Evolutionary conservation across 176 grass and related monocot genomes (phyloP), one percentile per base, ranked within the genome.

Genomic region (Melocanna baccifera): DNA sequence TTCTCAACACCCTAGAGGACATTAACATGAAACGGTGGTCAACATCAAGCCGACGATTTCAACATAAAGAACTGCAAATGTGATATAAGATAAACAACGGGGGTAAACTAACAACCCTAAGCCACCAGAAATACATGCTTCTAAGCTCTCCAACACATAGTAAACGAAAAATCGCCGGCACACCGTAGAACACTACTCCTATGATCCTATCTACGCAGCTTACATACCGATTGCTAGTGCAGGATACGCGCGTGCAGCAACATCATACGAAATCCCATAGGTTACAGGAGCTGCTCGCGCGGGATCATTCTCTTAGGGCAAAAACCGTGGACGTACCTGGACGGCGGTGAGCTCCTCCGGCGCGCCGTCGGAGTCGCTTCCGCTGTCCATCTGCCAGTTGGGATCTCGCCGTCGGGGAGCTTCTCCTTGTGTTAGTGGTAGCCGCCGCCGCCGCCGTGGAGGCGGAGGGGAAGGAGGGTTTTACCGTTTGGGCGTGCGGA

Each of bases 261-360:
- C 15, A 63, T 4, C 39, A 3, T 41, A 9, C 3, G 9, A 26
- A 68, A n/a, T 32, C 16, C 22, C 47, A 13, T 1, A 15, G 13
- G 9, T 23, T 42, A 47, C 69, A 48, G 11, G 69, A 14, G 68
- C 41, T 7, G 34, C 29, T 52, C 40, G 36, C 18, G 73, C 22
- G 50, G 16, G 69, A 20, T 52, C 29, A n/a, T 10, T 22, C 6
- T 30, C 8, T 3, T 9, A 29, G 4, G 46, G 50, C 22, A 9
- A 52, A 40, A n/a, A 2, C 50, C 8, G 25, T 5, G 46, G 19
- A 29, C 14, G 68, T 73, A 90, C 89, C 84, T 90, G 89, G 68
- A 80, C 48, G 74, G 89, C 79, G 51, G 89, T 90, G 80, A 90
- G 89, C 89, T 87, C 84, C 84, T 90, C 84, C 9, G 89, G 89